Evolutionary conservation across 2,329 filamentous ascomycete species (phyloP).

Genomic region (Verticillium longisporum): DNA sequence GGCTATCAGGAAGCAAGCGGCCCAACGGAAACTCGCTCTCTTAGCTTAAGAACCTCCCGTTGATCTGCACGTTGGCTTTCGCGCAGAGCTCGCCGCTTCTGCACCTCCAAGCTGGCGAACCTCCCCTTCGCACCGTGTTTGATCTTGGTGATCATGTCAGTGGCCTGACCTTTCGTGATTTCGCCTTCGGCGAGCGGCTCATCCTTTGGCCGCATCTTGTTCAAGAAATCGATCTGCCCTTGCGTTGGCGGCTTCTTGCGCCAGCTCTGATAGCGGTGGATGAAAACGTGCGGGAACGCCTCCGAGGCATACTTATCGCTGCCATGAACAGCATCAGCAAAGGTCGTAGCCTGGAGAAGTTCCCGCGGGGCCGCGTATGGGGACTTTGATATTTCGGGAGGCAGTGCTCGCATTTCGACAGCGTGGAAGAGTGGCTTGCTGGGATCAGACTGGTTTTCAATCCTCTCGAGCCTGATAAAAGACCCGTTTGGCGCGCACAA

Average conservation of each 20-base stretch:
- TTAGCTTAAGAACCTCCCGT: conserved; percentile 28
- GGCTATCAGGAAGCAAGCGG: conserved; percentile 27
- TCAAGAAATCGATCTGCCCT: conserved; percentile 62
- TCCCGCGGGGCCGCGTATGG: conserved; percentile 64
- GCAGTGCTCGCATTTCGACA: conserved; percentile 42
- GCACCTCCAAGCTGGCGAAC: conserved; percentile 46
- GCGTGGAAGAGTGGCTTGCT: conserved; percentile 19
- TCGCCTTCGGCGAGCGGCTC: conserved; percentile 46
- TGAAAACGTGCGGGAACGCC: conserved; percentile 60
- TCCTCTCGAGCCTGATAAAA: conserved; percentile 45
- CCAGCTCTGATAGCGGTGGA: conserved; percentile 63
- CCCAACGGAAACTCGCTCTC: conserved; percentile 50
- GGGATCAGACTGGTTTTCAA: conserved; percentile 16
- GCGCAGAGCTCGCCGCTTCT: conserved; percentile 42
- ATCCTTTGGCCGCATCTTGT: conserved; percentile 52
- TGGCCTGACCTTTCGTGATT: conserved; percentile 72
- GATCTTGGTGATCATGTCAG: conserved; percentile 88
- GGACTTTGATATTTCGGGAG: conserved; percentile 34
- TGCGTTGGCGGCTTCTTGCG: conserved; percentile 57
- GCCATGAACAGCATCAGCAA: conserved; percentile 73
- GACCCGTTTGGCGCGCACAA: conserved; percentile 61
- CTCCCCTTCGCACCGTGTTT: conserved; percentile 71
- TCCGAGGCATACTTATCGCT: conserved; percentile 73
- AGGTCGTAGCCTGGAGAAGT: conserved; percentile 57
- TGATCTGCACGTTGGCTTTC: conserved; percentile 28